These are phyloP conservation scores for Trichomonas gallinae DNA, from an alignment of 208 protist genomes.

Conservation along the genomic window DNA sequence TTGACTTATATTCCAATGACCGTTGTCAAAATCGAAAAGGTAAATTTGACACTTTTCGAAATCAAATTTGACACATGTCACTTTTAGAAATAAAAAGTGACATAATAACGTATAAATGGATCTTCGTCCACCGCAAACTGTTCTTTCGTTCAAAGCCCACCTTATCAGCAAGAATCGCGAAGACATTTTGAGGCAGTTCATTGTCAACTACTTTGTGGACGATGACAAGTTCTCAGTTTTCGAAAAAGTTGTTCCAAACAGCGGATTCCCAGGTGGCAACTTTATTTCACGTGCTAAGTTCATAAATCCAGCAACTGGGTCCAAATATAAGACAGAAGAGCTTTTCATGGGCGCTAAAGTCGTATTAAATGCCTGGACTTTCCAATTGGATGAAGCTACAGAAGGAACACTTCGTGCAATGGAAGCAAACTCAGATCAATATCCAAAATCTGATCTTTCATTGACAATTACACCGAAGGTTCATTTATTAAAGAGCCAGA, in stretches of 20 bases:
- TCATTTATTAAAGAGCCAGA: neutral
- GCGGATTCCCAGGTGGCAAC: neutral
- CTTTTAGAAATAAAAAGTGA: too few species aligned
- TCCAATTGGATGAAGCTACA: neutral
- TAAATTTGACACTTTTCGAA: too few species aligned
- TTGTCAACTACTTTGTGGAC: neutral
- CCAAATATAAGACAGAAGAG: neutral
- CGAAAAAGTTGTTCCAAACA: slow-evolving; percentile 2
- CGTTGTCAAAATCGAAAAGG: too few species aligned
- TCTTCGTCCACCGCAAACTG: neutral
- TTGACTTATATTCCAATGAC: too few species aligned
- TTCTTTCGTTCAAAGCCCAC: neutral
- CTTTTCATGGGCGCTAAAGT: neutral
- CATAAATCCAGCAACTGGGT: neutral
- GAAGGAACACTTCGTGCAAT: neutral
- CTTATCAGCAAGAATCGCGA: neutral
- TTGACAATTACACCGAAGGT: neutral
- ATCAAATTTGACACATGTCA: too few species aligned
- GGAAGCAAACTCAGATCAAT: neutral
- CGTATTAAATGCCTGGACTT: neutral
- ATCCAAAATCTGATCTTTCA: neutral
- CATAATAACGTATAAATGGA: neutral
- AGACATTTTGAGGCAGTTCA: neutral
- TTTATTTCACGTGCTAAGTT: neutral
- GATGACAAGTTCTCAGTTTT: neutral